Conservation (phyloP, 2,329 filamentous ascomycete species). For the Trichothecium sympodiale region DNA sequence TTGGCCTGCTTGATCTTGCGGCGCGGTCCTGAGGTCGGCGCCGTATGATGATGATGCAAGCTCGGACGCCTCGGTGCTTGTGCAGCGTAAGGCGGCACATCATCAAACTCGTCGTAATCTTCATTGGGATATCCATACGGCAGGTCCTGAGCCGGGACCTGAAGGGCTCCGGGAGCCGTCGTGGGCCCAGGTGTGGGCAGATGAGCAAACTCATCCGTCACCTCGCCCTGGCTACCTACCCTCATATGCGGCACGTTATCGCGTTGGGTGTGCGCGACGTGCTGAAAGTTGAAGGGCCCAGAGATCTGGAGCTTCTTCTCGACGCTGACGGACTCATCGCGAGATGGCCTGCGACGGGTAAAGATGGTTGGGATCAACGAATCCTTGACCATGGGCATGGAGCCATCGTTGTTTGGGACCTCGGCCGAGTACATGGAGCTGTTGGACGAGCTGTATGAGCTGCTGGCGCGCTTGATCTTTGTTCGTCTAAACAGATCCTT, state of each 20-base stretch:
- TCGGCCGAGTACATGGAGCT: constrained; percentile 40
- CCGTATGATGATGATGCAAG: constrained; percentile 10
- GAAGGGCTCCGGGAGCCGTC: constrained; percentile 6
- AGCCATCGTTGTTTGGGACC: constrained; percentile 19
- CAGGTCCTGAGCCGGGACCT: constrained; percentile 26
- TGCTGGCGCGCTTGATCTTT: constrained; percentile 36
- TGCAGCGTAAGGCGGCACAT: constrained; percentile 16
- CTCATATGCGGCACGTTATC: constrained; percentile 32
- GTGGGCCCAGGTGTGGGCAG: constrained; percentile 18
- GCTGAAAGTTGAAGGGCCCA: constrained; percentile 55
- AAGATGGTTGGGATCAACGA: constrained; percentile 40
- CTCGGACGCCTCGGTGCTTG: constrained; percentile 10
- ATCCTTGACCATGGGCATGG: constrained; percentile 27
- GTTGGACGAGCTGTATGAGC: constrained; percentile 32
- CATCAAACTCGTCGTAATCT: background rate
- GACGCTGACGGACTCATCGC: constrained; percentile 18
- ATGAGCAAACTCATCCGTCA: constrained; percentile 32
- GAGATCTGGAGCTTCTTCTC: constrained; percentile 44
- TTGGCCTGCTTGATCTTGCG: constrained; percentile 30
- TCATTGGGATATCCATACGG: constrained; percentile 31
- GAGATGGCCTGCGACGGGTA: constrained; percentile 31
- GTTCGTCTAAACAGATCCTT: constrained; percentile 47
- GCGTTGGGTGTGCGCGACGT: constrained; percentile 46
- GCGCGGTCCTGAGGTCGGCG: constrained; percentile 15
- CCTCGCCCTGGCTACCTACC: constrained; percentile 26